Conservation (phyloP, 2,329 filamentous ascomycete species). For the Fusarium multiceps region DNA sequence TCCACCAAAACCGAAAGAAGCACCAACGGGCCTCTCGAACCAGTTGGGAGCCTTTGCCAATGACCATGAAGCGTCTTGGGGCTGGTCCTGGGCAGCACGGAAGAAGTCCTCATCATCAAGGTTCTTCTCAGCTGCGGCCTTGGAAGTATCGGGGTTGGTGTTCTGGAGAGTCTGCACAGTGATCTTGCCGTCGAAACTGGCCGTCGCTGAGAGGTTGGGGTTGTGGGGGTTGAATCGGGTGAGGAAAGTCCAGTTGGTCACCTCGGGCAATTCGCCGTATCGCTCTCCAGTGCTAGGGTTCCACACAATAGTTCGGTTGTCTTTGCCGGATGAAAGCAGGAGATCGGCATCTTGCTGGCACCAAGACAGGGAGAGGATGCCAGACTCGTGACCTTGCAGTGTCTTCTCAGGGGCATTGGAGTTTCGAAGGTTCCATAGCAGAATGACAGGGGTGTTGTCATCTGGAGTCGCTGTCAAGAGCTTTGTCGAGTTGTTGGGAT, state of each 20-base stretch:
- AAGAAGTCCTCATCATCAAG: constrained; percentile 97
- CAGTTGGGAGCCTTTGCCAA: constrained; percentile 88
- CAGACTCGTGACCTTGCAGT: constrained; percentile 91
- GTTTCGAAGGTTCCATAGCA: constrained; percentile 95
- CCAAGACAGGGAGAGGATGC: constrained; percentile 94
- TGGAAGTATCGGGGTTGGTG: constrained; percentile 81
- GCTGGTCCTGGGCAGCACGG: constrained; percentile 89
- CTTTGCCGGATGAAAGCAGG: constrained; percentile 92
- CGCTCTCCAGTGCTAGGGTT: constrained; percentile 91
- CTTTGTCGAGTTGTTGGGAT: constrained; percentile 94
- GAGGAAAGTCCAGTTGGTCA: constrained; percentile 99
- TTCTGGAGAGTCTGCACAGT: constrained; percentile 94
- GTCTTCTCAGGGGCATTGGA: constrained; percentile 93
- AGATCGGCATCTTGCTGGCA: constrained; percentile 90
- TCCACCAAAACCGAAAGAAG: constrained; percentile 94
- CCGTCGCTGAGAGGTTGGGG: constrained; percentile 90
- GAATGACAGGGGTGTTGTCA: constrained; percentile 86
- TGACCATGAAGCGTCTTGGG: constrained; percentile 90
- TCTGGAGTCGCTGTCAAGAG: constrained; percentile 92
- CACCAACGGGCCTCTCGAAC: constrained; percentile 86
- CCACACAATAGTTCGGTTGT: constrained; percentile 96
- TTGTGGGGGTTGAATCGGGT: constrained; percentile 95
- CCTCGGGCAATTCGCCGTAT: constrained; percentile 93
- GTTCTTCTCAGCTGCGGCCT: constrained; percentile 73
- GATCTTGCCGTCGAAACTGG: constrained; percentile 97